Evolutionary conservation across 345 rosid species (phyloP), one percentile per base, ranked within the genome.

Genomic region (Fremontodendron californicum): DNA sequence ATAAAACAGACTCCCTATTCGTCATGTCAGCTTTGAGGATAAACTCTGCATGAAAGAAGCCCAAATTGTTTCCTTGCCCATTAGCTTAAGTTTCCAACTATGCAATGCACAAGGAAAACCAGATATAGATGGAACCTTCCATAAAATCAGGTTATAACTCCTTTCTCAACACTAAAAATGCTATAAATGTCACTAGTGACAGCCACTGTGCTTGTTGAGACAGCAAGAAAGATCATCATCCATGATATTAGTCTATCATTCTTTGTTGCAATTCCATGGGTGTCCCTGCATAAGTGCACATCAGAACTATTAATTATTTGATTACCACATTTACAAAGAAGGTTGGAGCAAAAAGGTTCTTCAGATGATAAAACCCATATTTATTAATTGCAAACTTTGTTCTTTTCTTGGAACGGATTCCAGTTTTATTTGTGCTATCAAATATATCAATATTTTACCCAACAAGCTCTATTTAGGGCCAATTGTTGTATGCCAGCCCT

Each of bases 141-240:
- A 71, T 13, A 29, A 6, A 52, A 54, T 81, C 65, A 85, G 86
- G 79, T 58, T 80, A 81, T 78, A 35, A 68, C 55, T 78, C 76
- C 71, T 27, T 51, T 5, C 5, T 75, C 83, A 35, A 23, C 40
- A 42, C 54, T 71, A 62, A 88, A 82, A 49, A 86, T 45, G 80
- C 88, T 78, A 66, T 85, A 86, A 12, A 88, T 79, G 39, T 89
- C 91, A 60, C 88, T 91, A n/a, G 80, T 83, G n/a, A 91, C 80
- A 39, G 95, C 90, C 69, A 82, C 88, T 4, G 78, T 80, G 82
- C 94, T 91, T 3, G 89, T 86, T n/a, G 88, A 80, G 67, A 85
- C 78, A 9, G 92, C 87, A 77, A 89, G 77, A 21, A 82, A 4
- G 63, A 91, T 84, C 94, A 89, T 86, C 33, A 89, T n/a, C 91